phyloP scores from a whole-genome alignment of 2,329 filamentous ascomycete species.

The Scytalidium lignicola region DNA sequence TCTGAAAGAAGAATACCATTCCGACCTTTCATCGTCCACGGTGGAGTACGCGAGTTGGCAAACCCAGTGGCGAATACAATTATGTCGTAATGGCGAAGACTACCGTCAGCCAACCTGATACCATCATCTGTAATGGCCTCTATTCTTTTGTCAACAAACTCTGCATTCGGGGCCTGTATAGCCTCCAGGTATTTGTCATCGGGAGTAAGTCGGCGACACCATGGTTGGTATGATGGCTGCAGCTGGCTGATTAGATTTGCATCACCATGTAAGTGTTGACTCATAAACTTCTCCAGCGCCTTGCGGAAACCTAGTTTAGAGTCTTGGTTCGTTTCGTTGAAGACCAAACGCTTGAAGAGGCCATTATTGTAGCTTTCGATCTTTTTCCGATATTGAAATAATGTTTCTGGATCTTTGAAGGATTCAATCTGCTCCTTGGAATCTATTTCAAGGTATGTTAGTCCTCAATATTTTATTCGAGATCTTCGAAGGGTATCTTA shows the following conservation, averaged over 20 bases:
- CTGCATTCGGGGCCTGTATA: constrained; percentile 25
- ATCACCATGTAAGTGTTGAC: constrained; percentile 11
- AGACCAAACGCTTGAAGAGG: neutral
- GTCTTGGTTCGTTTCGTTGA: neutral
- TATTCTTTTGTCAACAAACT: constrained; percentile 26
- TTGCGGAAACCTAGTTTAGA: neutral
- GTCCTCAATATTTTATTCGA: constrained; percentile 14
- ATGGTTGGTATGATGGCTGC: constrained; percentile 35
- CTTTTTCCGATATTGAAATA: neutral
- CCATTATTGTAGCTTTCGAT: neutral
- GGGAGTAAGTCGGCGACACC: constrained; percentile 33
- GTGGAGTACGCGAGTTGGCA: constrained; percentile 18
- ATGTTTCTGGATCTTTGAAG: neutral
- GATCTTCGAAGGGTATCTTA: constrained; percentile 32
- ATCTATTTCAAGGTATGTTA: neutral
- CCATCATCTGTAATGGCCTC: constrained; percentile 26
- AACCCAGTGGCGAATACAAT: constrained; percentile 26
- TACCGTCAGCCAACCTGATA: constrained; percentile 21
- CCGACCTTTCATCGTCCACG: constrained; percentile 17
- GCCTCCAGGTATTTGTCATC: constrained; percentile 32
- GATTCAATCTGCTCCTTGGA: neutral
- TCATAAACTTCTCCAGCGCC: constrained; percentile 1
- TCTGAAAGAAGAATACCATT: constrained; percentile 13
- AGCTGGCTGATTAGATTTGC: constrained; percentile 34
- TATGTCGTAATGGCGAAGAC: constrained; percentile 23